Evolutionary conservation across 345 rosid species (phyloP).

Genomic region (Eucalyptus victrix): DNA sequence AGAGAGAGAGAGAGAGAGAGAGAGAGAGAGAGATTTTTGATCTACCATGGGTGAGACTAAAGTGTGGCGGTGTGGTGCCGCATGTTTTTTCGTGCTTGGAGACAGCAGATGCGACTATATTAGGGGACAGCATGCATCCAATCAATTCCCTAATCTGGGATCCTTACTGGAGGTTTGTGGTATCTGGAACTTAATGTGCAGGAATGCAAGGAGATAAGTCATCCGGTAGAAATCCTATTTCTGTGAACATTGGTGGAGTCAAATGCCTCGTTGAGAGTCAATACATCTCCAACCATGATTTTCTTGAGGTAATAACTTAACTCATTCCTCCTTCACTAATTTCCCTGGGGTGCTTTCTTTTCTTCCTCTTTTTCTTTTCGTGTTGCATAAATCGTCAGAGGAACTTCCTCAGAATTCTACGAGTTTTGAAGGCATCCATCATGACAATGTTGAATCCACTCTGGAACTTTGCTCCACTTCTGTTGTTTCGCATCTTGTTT

Average conservation of each 20-base stretch:
- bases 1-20: no score
- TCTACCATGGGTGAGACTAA: no score
- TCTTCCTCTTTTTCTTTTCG: not conserved
- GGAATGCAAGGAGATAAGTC: slow-evolving; percentile 20
- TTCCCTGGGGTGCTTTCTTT: not conserved
- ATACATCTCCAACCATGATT: slow-evolving; percentile 79
- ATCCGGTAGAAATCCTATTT: slow-evolving; percentile 10
- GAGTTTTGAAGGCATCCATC: not conserved
- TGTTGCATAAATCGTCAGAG: not conserved
- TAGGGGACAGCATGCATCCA: no score
- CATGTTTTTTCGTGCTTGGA: no score
- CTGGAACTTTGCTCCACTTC: not conserved
- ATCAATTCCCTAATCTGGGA: not conserved
- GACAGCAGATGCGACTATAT: no score
- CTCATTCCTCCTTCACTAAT: not conserved
- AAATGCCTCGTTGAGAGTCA: slow-evolving; percentile 54
- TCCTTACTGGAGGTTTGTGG: not conserved
- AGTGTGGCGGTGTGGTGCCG: no score
- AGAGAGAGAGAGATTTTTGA: no score
- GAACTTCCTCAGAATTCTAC: not conserved
- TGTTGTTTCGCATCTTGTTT: not conserved
- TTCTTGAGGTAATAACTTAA: slow-evolving; percentile 45
- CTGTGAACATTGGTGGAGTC: slow-evolving; percentile 49
- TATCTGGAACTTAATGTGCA: not conserved
- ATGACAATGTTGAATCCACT: not conserved